phyloP scores from a whole-genome alignment of 2,329 filamentous ascomycete genomes.

The Truncatella angustata region DNA sequence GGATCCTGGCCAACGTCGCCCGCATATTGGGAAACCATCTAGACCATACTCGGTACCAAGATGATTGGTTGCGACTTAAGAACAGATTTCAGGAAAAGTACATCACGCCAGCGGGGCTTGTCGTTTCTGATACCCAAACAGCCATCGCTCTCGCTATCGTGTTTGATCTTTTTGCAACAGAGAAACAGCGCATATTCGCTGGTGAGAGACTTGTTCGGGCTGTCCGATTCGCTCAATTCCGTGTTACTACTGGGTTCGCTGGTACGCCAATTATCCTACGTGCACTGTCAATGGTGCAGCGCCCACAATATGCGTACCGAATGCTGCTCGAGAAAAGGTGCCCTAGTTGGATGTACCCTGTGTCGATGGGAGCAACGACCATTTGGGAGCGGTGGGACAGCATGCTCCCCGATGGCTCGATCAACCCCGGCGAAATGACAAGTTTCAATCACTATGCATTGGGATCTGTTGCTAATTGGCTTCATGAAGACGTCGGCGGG shows the following conservation, averaged over 20 bases:
- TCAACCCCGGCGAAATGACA: slow-evolving; percentile 36
- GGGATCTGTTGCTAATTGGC: slow-evolving; percentile 34
- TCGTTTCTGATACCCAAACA: slow-evolving; percentile 20
- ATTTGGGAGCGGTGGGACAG: slow-evolving; percentile 39
- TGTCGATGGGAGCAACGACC: slow-evolving; percentile 35
- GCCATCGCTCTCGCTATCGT: slow-evolving; percentile 17
- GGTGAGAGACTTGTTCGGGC: not conserved
- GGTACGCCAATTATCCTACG: slow-evolving; percentile 18
- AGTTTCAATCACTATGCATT: slow-evolving; percentile 38
- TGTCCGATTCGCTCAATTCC: slow-evolving; percentile 12
- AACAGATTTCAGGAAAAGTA: slow-evolving; percentile 15
- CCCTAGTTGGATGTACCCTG: slow-evolving; percentile 35
- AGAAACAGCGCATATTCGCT: not conserved
- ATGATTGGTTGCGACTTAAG: not conserved
- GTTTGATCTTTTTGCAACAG: too few species aligned
- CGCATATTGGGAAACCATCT: not conserved
- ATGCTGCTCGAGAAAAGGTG: slow-evolving; percentile 32
- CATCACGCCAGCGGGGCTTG: slow-evolving; percentile 11
- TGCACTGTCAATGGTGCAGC: slow-evolving; percentile 2
- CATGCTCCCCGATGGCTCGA: slow-evolving; percentile 29
- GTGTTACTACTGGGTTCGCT: slow-evolving; percentile 21
- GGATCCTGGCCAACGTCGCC: not conserved
- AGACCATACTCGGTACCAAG: not conserved
- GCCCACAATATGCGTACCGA: slow-evolving; percentile 22
- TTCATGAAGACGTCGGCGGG: slow-evolving; percentile 30